Conservation (phyloP, 352 stramenopile genomes). For the Pythium aquatile region DNA sequence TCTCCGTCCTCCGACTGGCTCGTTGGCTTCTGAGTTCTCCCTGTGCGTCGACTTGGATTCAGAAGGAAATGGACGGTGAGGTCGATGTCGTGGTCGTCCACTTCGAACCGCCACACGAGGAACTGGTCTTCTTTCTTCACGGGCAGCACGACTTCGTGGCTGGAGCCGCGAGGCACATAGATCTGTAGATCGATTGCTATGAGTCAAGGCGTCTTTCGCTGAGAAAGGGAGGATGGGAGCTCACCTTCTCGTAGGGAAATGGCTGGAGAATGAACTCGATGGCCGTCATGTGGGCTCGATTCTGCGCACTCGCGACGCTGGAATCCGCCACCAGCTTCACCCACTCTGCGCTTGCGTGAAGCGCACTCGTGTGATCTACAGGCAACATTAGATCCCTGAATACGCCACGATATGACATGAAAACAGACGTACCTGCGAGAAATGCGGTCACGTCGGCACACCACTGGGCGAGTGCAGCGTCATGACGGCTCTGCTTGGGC, state of each 20-base stretch:
- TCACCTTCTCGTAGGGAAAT: slow-evolving; percentile 67
- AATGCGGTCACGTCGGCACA: slow-evolving; percentile 62
- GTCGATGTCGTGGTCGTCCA: slow-evolving; percentile 81
- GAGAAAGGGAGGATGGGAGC: neutral
- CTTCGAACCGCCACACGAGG: slow-evolving; percentile 82
- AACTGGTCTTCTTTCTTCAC: slow-evolving; percentile 46
- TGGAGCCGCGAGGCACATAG: slow-evolving; percentile 41
- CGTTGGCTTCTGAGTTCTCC: slow-evolving; percentile 13
- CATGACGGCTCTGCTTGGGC: slow-evolving; percentile 41
- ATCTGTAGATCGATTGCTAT: neutral
- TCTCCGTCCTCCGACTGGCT: slow-evolving; percentile 20
- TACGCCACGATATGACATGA: too few relatives aligned
- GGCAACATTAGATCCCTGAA: too few relatives aligned
- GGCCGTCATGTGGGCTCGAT: slow-evolving; percentile 68
- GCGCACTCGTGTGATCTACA: slow-evolving; percentile 14
- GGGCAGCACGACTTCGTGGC: slow-evolving; percentile 56
- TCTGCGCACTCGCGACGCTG: slow-evolving; percentile 39
- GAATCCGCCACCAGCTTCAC: slow-evolving; percentile 54
- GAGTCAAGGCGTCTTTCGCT: too few relatives aligned
- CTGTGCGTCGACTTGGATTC: slow-evolving; percentile 24
- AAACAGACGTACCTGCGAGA: slow-evolving; percentile 31
- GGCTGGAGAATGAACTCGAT: slow-evolving; percentile 85
- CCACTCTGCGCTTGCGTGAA: slow-evolving; percentile 46
- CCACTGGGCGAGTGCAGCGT: slow-evolving; percentile 62
- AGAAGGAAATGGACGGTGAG: slow-evolving; percentile 66